These are phyloP conservation scores for Ceratobasidium sp. DNA, from an alignment of 1,284 basidiomycete genomes.

Conservation along the genomic window DNA sequence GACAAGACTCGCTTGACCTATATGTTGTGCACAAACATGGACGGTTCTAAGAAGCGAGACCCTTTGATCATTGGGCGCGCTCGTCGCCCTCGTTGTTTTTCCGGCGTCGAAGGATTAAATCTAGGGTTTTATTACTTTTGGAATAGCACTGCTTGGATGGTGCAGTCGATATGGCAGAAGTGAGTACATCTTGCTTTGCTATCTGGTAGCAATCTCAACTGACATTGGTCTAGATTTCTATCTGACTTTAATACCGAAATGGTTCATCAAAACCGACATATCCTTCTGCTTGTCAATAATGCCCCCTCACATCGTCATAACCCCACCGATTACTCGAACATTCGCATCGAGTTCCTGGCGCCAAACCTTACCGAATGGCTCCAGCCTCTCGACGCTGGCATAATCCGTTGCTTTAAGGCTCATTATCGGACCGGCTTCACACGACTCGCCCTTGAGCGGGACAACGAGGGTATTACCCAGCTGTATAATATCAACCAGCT, in stretches of 20 bases:
- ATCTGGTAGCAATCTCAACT: not conserved
- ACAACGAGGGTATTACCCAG: slow-evolving; percentile 17
- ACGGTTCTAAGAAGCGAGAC: slow-evolving; percentile 51
- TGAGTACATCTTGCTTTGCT: not conserved
- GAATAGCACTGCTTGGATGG: slow-evolving; percentile 56
- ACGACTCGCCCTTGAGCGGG: slow-evolving; percentile 34
- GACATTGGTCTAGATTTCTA: not conserved
- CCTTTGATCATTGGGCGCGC: slow-evolving; percentile 54
- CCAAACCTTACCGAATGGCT: slow-evolving; percentile 37
- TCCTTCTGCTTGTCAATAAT: slow-evolving; percentile 36
- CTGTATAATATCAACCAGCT: slow-evolving; percentile 39
- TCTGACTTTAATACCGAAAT: not conserved
- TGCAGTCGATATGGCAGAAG: slow-evolving; percentile 46
- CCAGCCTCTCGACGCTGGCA: slow-evolving; percentile 40
- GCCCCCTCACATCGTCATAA: slow-evolving; percentile 16
- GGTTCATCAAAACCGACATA: slow-evolving; percentile 10
- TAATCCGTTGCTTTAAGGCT: slow-evolving; percentile 43
- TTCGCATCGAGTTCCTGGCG: slow-evolving; percentile 18
- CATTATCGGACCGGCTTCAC: slow-evolving; percentile 15
- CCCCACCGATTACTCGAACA: slow-evolving; percentile 4
- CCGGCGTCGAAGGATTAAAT: slow-evolving; percentile 45
- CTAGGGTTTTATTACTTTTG: slow-evolving; percentile 53
- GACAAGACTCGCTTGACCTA: slow-evolving; percentile 50
- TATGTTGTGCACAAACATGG: slow-evolving; percentile 52
- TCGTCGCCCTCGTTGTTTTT: slow-evolving; percentile 49